Base-by-base conservation (phyloP, 495 filamentous ascomycete species). In the Penicillium longicatenatum region DNA sequence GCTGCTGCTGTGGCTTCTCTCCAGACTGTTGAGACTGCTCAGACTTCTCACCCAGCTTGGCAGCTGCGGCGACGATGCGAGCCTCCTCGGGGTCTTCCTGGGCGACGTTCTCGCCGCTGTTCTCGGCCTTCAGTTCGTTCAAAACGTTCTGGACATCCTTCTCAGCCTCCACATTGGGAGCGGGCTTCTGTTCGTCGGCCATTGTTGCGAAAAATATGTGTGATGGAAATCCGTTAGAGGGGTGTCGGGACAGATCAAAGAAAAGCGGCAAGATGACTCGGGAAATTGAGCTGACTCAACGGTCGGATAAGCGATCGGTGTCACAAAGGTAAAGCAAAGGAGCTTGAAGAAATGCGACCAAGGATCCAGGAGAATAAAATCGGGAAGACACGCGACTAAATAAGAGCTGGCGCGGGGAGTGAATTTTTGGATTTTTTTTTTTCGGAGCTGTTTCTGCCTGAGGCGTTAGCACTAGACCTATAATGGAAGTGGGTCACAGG, bases 41-140 rank as follows among this genome's bases (percentile, higher is more conserved):
- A 26, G 75, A 75, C 62, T 79, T 66, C 62, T 79, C 64, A 14
- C 73, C 76, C 17, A 78, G 66, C 70, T 79, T 74, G 26, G 71
- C 70, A 42, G 75, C 76, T 48, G 71, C 76, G 17, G 73, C 75
- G 58, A 78, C 72, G 53, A 76, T 77, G 53, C 71, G 74, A 48
- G 75, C 72, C 58, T 79, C 77, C 42, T 77, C 70, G n/a, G 70
- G 60, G 45, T 72, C 70, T 21, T 69, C 70, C 54, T 75, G 68
- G 45, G 64, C 52, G 33, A 70, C 61, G 58, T 66, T 64, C 60
- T 67, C 70, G 11, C 59, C 20, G 19, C 55, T 57, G 22, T 62
- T 54, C 22, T 76, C 74, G n/a, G 59, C 75, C 60, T 66, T 64
- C 60, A 66, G 69, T 11, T 58, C 24, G n/a, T 79, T 76, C 42